Evolutionary conservation across 2,329 filamentous ascomycete genomes (phyloP), one percentile per base, ranked within the genome.

Genomic region (Cercospora beticola): DNA sequence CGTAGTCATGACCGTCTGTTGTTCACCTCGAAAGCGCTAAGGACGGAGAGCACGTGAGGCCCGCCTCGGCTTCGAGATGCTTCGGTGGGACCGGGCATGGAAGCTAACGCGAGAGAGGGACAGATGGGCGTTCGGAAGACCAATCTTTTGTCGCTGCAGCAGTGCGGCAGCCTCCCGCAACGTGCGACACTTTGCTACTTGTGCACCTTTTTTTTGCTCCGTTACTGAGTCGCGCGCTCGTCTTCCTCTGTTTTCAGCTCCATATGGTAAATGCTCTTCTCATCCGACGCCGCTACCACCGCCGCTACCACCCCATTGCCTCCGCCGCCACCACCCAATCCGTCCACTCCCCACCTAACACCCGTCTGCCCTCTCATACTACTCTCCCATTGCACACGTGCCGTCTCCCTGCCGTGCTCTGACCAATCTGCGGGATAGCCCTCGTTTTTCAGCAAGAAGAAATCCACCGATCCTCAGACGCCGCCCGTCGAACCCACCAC

Each of bases 391-490:
- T 60, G 31, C 58, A 40, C 26, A 23, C 54, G 54, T 58, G 54
- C n/a, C 54, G 16, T 31, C 14, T 58, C n/a, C 16, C 54, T 28
- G 54, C 54, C 26, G 26, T 62, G 60, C 60, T 62, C 36, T 46
- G 60, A 62, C 60, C 14, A 30, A 18, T 31, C 26, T 57, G 36
- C 54, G 54, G 23, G 31, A 60, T 40, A 60, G 64, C 64, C 56
- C 33, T 66, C 64, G 26, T 66, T 66, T 21, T 66, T 66, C 46
- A 60, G 40, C 40, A 66, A 54, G 26, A 66, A 61, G 14, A 66
- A 66, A 61, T 36, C 64, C 57, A 16, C 62, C 62, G 62, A 65
- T n/a, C 31, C 52, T 33, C 62, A 57, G 26, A 46, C 64, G 56
- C 56, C 64, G 56, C 26, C 64, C 30, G 23, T 65, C 23, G 33